Evolutionary conservation across 257 asterid species (phyloP).

Genomic region (Forsythia suspensa): DNA sequence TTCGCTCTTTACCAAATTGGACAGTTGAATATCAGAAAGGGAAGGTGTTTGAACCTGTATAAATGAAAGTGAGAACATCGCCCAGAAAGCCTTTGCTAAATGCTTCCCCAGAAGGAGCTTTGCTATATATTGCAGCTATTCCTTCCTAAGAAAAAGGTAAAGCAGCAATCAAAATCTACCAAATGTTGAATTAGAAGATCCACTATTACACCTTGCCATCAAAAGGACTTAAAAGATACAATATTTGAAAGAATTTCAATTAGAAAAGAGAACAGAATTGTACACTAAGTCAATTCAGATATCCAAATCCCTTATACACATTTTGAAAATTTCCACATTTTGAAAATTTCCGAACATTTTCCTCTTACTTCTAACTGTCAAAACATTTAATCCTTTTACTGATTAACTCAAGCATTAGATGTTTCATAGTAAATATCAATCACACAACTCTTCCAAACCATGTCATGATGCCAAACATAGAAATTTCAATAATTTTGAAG

Average conservation of each 20-base stretch:
- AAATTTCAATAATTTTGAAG: background rate
- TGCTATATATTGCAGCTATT: background rate
- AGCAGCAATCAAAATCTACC: constrained; percentile 19
- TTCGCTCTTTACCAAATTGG: constrained; percentile 17
- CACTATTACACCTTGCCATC: background rate
- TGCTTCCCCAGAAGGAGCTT: constrained; percentile 11
- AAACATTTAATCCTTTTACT: background rate
- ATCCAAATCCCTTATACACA: background rate
- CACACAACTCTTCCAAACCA: background rate
- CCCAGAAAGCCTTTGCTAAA: background rate
- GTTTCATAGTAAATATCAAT: background rate
- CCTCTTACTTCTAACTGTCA: background rate
- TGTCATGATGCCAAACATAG: background rate
- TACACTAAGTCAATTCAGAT: background rate
- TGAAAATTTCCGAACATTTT: background rate
- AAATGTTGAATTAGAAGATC: background rate
- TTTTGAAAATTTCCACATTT: background rate
- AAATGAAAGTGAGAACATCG: constrained; percentile 55
- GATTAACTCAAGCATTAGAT: background rate
- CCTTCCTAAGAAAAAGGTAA: constrained; percentile 22
- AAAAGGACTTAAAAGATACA: background rate
- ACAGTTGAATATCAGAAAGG: constrained; percentile 25
- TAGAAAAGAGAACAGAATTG: background rate
- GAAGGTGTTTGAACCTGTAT: constrained; percentile 35
- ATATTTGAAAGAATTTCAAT: too few species aligned